These are phyloP conservation scores for Thalia dealbata DNA, from an alignment of 176 grass and related monocot species.

Conservation along the genomic window DNA sequence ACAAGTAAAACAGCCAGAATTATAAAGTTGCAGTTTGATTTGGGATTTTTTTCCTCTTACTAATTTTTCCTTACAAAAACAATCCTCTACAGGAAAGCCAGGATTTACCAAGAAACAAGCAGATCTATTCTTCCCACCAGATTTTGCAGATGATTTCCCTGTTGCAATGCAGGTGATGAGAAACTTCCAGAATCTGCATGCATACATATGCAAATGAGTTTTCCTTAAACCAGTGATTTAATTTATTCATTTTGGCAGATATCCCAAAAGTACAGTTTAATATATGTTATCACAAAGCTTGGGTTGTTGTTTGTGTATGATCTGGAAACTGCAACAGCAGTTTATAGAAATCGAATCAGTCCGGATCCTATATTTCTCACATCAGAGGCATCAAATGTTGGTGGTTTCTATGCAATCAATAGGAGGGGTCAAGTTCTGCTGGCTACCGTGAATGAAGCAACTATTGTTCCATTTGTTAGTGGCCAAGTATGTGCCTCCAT, in stretches of 20 bases:
- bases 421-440: conserved; percentile 91
- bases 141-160: conserved; percentile 96
- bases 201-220: no score
- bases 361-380: conserved; percentile 98
- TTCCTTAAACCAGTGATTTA: no score
- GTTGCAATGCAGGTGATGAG: conserved; percentile 97
- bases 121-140: conserved; percentile 87
- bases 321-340: conserved; percentile 83
- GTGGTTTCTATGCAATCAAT: conserved; percentile 97
- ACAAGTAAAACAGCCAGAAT: no score
- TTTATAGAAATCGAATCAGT: conserved; percentile 98
- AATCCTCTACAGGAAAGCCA: conserved; percentile 46
- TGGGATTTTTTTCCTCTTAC: no score
- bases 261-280: conserved; percentile 89
- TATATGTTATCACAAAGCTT: conserved; percentile 95
- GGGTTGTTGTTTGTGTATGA: conserved; percentile 96
- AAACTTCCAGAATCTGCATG: no score
- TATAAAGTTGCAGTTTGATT: no score
- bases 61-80: conserved; percentile 7
- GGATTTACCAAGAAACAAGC: conserved; percentile 97
- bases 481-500: conserved; percentile 49
- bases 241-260: conserved; percentile 39
- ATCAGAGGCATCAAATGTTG: conserved; percentile 60
- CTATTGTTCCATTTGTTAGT: conserved; percentile 78
- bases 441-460: conserved; percentile 93